Evolutionary conservation across 345 rosid genomes (phyloP), one percentile per base, ranked within the genome.

Genomic region (Citrus reticulata): DNA sequence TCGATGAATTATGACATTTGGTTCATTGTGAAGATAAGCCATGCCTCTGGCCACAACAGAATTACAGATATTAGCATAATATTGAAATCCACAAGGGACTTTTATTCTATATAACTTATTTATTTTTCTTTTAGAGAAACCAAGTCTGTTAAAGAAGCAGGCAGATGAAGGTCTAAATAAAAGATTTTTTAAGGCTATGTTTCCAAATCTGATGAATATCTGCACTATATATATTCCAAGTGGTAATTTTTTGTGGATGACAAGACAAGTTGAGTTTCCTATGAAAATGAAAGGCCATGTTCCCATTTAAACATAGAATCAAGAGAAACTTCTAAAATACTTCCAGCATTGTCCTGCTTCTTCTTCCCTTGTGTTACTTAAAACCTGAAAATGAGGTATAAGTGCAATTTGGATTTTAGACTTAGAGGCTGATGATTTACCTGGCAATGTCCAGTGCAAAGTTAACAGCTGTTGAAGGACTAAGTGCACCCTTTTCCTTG

Each of bases 21-120:
- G 99, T 76, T 96, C 99, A 85, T 91, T 96, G 84, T 96, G 99
- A 80, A 96, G 95, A 90, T 91, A 96, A 35, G 99, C 93, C 97
- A 96, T 94, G 78, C 99, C 99, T 84, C 99, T 96, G 93, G 46
- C 73, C 65, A 79, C 73, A 79, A 32, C 59, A 55, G 66, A 65
- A 63, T 75, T 29, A 77, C 55, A 78, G 40, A 70, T 19, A 62
- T 82, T 62, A 84, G 88, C 51, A 80, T 35, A 32, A 58, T 20
- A 61, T 61, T 76, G 64, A 20, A 27, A 79, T 70, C 42, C 32
- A 69, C 34, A 40, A 17, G 58, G 58, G 7, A 54, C 20, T 17
- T 17, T 51, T 5, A 54, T 54, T 54, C 13, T 3, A 46, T 46
- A 46, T 46, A 13, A 54, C 22, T 54, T 54, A 54, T 51, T 51